Conservation (phyloP, 2,329 filamentous ascomycete genomes). For the Aspergillus japonicus region DNA sequence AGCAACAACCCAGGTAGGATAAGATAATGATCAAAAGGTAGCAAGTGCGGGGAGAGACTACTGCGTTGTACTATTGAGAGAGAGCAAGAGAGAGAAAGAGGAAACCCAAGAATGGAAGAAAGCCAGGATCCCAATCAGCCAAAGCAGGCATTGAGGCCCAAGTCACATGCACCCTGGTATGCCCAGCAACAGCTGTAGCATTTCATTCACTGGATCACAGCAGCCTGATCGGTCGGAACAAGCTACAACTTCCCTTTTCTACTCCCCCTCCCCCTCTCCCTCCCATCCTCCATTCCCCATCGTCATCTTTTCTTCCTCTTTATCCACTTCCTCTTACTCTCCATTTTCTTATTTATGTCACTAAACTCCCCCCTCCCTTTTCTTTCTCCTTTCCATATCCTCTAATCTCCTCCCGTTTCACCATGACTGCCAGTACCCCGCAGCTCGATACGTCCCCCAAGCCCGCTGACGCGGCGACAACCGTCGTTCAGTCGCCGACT, state of each 20-base stretch:
- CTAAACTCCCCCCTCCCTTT: slow-evolving; percentile 1
- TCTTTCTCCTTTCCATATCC: neutral
- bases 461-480: slow-evolving; percentile 18
- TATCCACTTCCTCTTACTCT: slow-evolving; percentile 1
- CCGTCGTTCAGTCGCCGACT: slow-evolving; percentile 19
- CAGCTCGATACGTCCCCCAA: slow-evolving; percentile 22
- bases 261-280: neutral
- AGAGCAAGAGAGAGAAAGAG: neutral
- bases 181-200: neutral
- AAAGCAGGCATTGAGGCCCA: slow-evolving; percentile 10
- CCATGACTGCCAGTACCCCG: slow-evolving; percentile 18
- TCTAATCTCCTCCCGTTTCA: neutral
- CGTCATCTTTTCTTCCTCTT: slow-evolving; percentile 1
- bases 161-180: slow-evolving; percentile 25
- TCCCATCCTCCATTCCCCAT: neutral
- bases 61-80: neutral
- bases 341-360: neutral
- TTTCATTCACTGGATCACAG: too few relatives aligned
- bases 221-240: neutral
- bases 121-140: neutral
- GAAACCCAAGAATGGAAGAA: neutral
- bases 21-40: neutral
- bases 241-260: neutral
- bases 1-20: slow-evolving; percentile 9
- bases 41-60: slow-evolving; percentile 24